Base-by-base conservation (phyloP, 208 protist species). In the Phytomonas sp. region DNA sequence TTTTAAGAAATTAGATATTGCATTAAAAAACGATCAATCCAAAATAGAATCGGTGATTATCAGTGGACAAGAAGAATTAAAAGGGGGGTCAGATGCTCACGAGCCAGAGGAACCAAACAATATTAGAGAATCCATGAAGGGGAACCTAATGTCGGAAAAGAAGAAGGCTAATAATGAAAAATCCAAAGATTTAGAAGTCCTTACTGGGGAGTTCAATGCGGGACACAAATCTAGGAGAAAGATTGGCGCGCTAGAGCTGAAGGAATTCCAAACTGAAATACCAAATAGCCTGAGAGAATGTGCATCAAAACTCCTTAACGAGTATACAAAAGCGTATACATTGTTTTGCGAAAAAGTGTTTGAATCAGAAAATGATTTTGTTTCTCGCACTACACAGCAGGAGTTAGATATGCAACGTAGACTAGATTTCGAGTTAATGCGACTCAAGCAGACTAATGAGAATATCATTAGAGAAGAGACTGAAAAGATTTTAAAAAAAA, bases 141-240 rank as follows among this genome's bases (percentile, higher is more conserved):
- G 64, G 9, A 69, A 87, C 1, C 53, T 83, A 7, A 73, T 79
- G 9, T 66, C 71, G 23, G 82, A 88, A 67, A 80, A 74, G 69
- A 56, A 66, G 23, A 85, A 85, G 34, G 66, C 74, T 13, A 74
- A 82, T n/a, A 66, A 76, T 8, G 77, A 84, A 29, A 30, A 75
- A 15, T 66, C 70, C 26, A 68, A 79, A 15, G 74, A 75, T 26
- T 67, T 88, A 20, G 82, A 84, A 17, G 62, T 59, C 0, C 83
- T 84, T 60, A 73, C 72, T 7, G 71, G 77, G 6, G 73, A 81
- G 43, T 73, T 78, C 46, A 67, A 67, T 2, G 62, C 81, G 32
- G 76, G 84, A 71, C 74, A 60, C 0, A 74, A 87, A 62, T 75
- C 77, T 26, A 70, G 73, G 64, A 72, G 74, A 34, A 76, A 84